Conservation (phyloP, 805 yeast species). For the Candida easanensis region DNA sequence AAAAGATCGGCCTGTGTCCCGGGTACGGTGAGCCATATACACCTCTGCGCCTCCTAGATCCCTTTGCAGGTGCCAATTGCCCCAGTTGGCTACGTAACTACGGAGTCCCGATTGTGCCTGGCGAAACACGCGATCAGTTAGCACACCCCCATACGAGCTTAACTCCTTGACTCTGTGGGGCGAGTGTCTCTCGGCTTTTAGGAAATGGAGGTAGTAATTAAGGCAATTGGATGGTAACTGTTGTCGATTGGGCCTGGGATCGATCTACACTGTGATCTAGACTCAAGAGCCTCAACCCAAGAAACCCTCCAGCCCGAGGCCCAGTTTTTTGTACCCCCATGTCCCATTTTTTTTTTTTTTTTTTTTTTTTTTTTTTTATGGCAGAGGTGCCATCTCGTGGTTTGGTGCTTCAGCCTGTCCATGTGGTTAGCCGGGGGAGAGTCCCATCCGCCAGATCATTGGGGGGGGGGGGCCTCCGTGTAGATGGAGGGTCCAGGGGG, state of each 20-base stretch:
- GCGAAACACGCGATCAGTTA: neutral
- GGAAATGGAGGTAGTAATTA: no score
- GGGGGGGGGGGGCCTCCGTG: neutral
- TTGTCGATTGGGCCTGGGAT: no score
- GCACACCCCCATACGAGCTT: neutral
- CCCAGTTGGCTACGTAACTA: neutral
- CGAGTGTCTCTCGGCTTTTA: neutral
- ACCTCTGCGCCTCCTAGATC: no score
- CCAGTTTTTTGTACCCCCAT: neutral
- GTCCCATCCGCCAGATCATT: neutral
- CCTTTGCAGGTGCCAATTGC: no score
- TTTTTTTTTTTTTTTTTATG: neutral
- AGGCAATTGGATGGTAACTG: no score
- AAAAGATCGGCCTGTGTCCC: no score
- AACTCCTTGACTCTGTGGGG: neutral
- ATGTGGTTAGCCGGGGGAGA: neutral
- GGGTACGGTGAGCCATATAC: no score
- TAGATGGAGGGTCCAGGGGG: no score
- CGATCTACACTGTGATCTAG: no score
- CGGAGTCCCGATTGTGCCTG: slow-evolving; percentile 1
- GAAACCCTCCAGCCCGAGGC: neutral
- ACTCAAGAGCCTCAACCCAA: no score
- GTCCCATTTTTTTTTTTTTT: no score
- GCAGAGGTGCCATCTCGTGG: slow-evolving; percentile 2
- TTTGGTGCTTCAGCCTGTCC: neutral